A percentile compares a stretch with the other conserved stretches of the same genome.
These are phyloP conservation scores for Metarhizium sp. DNA, from an alignment of 2,329 filamentous ascomycete species.

Conservation along the genomic window DNA sequence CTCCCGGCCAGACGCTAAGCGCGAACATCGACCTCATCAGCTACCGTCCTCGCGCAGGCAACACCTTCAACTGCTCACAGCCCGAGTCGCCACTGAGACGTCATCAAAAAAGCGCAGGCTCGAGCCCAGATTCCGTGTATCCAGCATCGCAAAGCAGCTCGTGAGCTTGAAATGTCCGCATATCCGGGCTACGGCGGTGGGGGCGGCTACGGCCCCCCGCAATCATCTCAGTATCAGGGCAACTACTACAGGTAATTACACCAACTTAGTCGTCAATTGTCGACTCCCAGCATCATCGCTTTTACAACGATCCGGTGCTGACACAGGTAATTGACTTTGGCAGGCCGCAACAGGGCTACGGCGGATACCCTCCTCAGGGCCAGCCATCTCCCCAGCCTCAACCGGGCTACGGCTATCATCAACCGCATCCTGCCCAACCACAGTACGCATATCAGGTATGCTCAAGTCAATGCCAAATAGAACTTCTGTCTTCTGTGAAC, in stretches of 20 bases:
- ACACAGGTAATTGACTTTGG: background rate
- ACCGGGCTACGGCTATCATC: slow-evolving; percentile 35
- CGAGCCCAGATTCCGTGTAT: background rate
- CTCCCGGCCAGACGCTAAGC: background rate
- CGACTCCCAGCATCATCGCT: background rate
- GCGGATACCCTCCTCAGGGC: slow-evolving; percentile 35
- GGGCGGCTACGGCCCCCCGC: slow-evolving; percentile 2
- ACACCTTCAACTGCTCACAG: background rate
- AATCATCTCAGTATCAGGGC: slow-evolving; percentile 29
- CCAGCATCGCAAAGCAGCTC: background rate
- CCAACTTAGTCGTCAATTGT: background rate
- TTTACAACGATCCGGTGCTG: background rate
- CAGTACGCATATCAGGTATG: slow-evolving; percentile 29
- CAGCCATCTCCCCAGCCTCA: slow-evolving; percentile 42
- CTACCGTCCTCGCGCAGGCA: background rate
- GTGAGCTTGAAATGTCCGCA: slow-evolving; percentile 44
- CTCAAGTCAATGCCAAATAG: background rate
- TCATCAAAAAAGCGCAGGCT: background rate
- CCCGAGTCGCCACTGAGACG: background rate
- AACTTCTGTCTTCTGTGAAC: background rate
- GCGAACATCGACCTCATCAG: background rate
- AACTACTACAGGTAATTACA: slow-evolving; percentile 16
- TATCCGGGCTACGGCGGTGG: slow-evolving; percentile 40
- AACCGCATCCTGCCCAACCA: slow-evolving; percentile 26
- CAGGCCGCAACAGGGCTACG: slow-evolving; percentile 9